Conservation (phyloP, 768 basidiomycete genomes). For the Mycena capillaripes region DNA sequence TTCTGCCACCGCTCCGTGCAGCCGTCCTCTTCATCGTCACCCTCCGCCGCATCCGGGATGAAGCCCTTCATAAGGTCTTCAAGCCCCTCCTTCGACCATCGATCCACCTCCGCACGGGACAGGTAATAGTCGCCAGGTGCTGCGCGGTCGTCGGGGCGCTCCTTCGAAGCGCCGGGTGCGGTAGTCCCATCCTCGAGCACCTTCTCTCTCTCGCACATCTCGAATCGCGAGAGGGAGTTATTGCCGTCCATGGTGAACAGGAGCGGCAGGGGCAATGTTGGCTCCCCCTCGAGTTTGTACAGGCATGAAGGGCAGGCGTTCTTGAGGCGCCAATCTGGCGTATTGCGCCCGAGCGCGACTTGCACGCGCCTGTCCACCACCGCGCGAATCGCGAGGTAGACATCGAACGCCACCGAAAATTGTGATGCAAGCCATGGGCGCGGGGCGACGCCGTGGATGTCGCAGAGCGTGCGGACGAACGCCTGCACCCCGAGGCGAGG, state of each 20-base stretch:
- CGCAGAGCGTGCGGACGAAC: constrained; percentile 37
- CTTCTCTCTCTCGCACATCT: background rate
- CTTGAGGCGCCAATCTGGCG: no score
- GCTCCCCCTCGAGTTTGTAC: constrained; percentile 51
- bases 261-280: constrained; percentile 36
- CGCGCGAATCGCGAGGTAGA: no score
- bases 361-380: no score
- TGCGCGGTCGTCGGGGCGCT: constrained; percentile 26
- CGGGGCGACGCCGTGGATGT: constrained; percentile 36
- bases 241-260: constrained; percentile 51
- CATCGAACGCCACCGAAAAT: no score
- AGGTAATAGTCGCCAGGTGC: background rate
- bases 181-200: background rate
- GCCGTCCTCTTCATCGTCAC: no score
- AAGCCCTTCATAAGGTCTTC: no score
- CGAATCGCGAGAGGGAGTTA: constrained; percentile 18
- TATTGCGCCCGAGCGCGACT: no score
- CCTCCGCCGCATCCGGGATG: no score
- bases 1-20: no score
- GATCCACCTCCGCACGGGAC: background rate
- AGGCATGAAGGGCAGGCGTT: no score
- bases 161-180: constrained; percentile 40
- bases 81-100: no score
- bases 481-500: constrained; percentile 41
- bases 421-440: no score